phyloP scores from a whole-genome alignment of 2,329 filamentous ascomycete genomes.

The Scopulariopsis brevicaulis region DNA sequence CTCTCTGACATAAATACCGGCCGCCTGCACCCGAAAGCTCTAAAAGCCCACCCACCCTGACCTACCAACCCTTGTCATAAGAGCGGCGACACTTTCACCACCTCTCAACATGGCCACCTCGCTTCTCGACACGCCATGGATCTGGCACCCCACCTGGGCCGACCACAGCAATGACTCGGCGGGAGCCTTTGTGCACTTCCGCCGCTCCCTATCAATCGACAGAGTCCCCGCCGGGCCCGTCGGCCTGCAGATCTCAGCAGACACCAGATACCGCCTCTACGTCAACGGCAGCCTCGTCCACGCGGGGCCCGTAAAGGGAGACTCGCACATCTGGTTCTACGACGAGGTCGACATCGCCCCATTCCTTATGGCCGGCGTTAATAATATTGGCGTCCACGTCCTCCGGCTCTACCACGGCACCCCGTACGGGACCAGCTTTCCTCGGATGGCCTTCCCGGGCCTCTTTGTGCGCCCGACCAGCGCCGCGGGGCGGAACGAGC shows the following conservation, averaged over 20 bases:
- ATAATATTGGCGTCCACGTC: conserved; percentile 9
- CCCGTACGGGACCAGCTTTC: not conserved
- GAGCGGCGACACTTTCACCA: no score
- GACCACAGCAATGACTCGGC: no score
- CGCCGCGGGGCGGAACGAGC: not conserved
- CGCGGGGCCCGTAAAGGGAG: conserved; percentile 13
- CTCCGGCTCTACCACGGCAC: conserved; percentile 6
- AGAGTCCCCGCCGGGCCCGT: no score
- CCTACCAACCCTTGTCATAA: no score
- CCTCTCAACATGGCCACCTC: no score
- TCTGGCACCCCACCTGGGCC: no score
- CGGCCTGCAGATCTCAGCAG: conserved; percentile 14
- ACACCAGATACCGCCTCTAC: conserved; percentile 14
- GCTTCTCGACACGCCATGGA: no score
- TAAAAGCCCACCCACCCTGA: no score
- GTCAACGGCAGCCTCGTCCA: conserved; percentile 10
- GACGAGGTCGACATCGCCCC: conserved; percentile 13
- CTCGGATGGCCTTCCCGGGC: conserved; percentile 7
- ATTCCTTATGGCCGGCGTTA: conserved; percentile 8
- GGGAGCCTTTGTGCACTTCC: no score
- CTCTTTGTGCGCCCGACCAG: conserved; percentile 3
- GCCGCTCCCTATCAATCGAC: no score
- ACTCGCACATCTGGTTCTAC: conserved; percentile 13
- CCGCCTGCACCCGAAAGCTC: no score
- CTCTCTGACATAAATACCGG: no score